Conservation (phyloP, 345 rosid genomes). For the Eucalyptus marginata region DNA sequence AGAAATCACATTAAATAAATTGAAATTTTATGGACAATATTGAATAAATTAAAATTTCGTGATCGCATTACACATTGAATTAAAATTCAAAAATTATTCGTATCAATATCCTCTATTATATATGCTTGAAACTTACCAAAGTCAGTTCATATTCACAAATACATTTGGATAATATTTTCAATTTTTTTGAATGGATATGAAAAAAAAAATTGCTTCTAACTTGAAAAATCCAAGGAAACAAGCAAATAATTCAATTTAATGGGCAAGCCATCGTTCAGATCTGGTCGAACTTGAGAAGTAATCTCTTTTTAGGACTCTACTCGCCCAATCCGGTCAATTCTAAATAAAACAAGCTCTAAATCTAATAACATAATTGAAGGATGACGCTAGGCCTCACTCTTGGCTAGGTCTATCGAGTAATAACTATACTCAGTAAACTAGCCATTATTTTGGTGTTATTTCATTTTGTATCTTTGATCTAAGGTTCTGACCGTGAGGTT, state of each 20-base stretch:
- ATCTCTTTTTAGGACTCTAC: background rate
- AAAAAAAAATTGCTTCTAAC: background rate
- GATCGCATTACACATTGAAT: fast-evolving
- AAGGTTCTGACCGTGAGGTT: background rate
- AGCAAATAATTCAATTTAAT: background rate
- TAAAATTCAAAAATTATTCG: too few relatives aligned
- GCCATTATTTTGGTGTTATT: background rate
- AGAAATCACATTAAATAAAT: too few relatives aligned
- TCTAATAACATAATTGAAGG: background rate
- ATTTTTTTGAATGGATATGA: background rate
- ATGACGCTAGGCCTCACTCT: background rate
- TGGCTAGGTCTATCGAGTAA: background rate
- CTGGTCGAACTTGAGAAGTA: background rate
- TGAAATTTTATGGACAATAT: too few relatives aligned
- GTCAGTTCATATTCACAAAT: background rate
- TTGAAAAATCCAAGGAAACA: background rate
- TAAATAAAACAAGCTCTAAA: background rate
- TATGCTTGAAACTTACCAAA: background rate
- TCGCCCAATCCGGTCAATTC: background rate
- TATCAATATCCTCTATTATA: too few relatives aligned
- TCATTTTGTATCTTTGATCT: background rate
- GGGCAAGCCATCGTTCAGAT: background rate
- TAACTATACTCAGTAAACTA: background rate
- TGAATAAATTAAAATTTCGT: too few relatives aligned
- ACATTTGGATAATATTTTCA: background rate